phyloP scores from a whole-genome alignment of 2,329 filamentous ascomycete genomes.

The Bipolaris gigantea region DNA sequence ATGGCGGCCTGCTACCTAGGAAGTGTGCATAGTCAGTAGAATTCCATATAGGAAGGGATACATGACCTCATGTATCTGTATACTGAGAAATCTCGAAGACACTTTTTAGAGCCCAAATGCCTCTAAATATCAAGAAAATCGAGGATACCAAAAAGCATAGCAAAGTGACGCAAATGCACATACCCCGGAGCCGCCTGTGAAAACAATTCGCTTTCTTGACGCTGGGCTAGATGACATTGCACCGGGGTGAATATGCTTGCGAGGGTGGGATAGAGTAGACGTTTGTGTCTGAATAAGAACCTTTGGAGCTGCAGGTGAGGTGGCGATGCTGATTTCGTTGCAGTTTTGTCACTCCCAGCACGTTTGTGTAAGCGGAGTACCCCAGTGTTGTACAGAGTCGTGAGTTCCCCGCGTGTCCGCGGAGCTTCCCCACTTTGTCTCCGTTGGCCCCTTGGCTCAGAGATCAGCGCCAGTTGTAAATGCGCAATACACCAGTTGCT shows the following conservation, averaged over 20 bases:
- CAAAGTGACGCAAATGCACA: background rate
- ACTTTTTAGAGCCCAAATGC: background rate
- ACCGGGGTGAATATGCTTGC: background rate
- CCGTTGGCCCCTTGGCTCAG: background rate
- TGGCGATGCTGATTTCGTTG: background rate
- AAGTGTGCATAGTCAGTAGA: background rate
- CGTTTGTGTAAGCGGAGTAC: background rate
- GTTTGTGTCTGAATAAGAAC: background rate
- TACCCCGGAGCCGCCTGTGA: conserved; percentile 60
- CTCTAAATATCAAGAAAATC: background rate
- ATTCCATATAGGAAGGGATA: background rate
- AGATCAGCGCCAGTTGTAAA: background rate
- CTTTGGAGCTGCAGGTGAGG: background rate
- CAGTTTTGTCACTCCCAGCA: background rate
- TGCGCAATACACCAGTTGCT: background rate
- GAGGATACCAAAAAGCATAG: background rate
- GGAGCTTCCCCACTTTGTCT: conserved; percentile 2
- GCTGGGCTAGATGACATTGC: conserved; percentile 11
- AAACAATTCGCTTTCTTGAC: conserved; percentile 48
- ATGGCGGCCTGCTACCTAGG: conserved; percentile 41
- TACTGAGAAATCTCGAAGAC: background rate
- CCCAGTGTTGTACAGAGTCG: background rate
- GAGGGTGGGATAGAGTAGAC: background rate
- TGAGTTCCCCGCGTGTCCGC: background rate
- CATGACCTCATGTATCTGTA: background rate